Evolutionary conservation across 2,329 filamentous ascomycete species (phyloP), one percentile per base, ranked within the genome.

Genomic region (Furcasterigmium sp.): DNA sequence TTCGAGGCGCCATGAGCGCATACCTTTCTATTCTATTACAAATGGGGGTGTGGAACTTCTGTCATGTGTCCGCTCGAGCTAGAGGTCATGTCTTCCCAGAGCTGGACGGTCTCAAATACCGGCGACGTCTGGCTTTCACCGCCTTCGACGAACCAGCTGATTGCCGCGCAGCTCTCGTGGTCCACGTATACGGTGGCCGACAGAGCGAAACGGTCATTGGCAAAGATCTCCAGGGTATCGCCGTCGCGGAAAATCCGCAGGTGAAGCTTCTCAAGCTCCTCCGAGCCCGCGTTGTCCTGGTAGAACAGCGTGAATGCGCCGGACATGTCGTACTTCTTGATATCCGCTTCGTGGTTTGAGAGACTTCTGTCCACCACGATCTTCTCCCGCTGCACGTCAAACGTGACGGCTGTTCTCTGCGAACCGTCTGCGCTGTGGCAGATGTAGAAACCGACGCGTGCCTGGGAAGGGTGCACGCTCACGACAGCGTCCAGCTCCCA

Each of bases 271-370:
- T 71, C 66, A 44, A 61, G 55, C 15, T 30, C 25, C 25, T 57
- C 51, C 3, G 49, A 41, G 3, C 48, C 42, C 19, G 49, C 48
- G 8, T 39, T 30, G 6, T 36, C 30, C 13, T 48, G 49, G 1
- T 60, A 63, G 51, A 76, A 73, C 1, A 76, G 59, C 0, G 72
- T 75, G 43, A 73, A 71, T 0, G 72, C 68, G 0, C 67, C 69
- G 29, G 51, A 49, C 36, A 65, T 58, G 1, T 49, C 32, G 4
- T 51, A 51, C 20, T 68, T 67, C 25, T 65, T 59, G 14, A 71
- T 59, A 10, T 59, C 56, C 0, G 47, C 20, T 18, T 65, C 54
- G 9, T 37, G 30, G 15, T 45, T 61, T 1, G 65, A 67, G 0
- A 53, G 45, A 9, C 61, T 54, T 26, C 67, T 57, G 38, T 69